Evolutionary conservation across 352 stramenopile genomes (phyloP), one percentile per base, ranked within the genome.

Genomic region (Globisporangium irregulare): DNA sequence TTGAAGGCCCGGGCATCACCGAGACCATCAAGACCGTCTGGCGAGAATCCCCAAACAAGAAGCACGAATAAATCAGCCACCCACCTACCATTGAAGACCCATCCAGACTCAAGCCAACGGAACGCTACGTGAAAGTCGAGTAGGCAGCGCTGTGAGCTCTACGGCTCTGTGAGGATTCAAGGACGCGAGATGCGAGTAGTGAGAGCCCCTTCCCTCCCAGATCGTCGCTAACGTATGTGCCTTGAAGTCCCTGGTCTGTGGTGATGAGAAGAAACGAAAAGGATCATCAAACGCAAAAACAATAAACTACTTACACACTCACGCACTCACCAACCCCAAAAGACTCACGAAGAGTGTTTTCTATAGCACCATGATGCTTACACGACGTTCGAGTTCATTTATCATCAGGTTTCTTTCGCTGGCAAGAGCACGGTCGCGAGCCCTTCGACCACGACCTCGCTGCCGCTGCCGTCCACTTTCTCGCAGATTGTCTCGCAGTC

Each of bases 11-110:
- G 10, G 90, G 90, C 41, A 75, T 97, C 65, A 96, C 89, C 66
- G 89, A 95, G 75, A 91, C 84, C 46, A 72, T 96, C 46, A 96
- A 96, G 80, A 91, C 84, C 6, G 70, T 97, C 56, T 97, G 89
- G 89, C 80, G 85, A 66, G 82, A 93, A 76, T 82, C 75, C 59
- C 84, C 84, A 14, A 86, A 82, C 73, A 90, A 90, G 77, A 86
- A 87, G 70, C 72, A 67, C 53, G 77, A 82, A 24, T 70, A 71
- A 66, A 46, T 25, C 41, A 7, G 20, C 27, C 27, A 1, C 24
- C n/a, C 14, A 22, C 6, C 15, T 18, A 9, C 15, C 41, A 43
- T 14, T 43, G 12, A 43, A 43, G 36, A 43, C 36, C 14, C 9
- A 15, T 43, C 12, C 36, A 43, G 36, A 43, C 36, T 43, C 9